Conservation (phyloP, 495 filamentous ascomycete species). For the Tirmania nivea region DNA sequence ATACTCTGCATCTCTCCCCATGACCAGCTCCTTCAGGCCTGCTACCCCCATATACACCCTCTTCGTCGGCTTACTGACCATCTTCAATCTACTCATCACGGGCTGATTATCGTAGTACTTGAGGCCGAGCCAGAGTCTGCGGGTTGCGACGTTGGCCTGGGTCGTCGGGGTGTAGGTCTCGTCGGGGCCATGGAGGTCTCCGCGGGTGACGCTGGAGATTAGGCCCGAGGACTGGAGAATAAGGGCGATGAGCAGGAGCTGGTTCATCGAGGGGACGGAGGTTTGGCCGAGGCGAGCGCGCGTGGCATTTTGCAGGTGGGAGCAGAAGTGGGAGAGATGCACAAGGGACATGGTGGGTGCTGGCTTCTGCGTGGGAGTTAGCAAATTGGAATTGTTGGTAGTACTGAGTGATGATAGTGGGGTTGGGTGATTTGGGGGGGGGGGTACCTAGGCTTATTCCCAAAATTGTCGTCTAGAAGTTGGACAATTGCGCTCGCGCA, state of each 20-base stretch:
- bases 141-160: slow-evolving; percentile 49
- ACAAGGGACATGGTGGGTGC: slow-evolving; percentile 56
- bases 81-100: slow-evolving; percentile 45
- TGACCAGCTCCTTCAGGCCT: slow-evolving; percentile 38
- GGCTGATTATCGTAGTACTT: slow-evolving; percentile 86
- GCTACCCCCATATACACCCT: slow-evolving; percentile 39
- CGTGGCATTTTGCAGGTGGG: slow-evolving; percentile 84
- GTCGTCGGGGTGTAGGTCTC: slow-evolving; percentile 38
- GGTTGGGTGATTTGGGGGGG: background rate
- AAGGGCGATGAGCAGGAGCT: slow-evolving; percentile 54
- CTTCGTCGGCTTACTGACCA: slow-evolving; percentile 60
- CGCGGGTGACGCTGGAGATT: slow-evolving; percentile 61
- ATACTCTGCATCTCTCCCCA: slow-evolving; percentile 40
- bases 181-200: slow-evolving; percentile 29
- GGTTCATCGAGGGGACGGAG: slow-evolving; percentile 59
- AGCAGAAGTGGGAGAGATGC: slow-evolving; percentile 59
- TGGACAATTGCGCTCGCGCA: no score
- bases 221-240: slow-evolving; percentile 66
- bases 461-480: no score
- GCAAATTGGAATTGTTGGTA: background rate
- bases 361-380: slow-evolving; percentile 1
- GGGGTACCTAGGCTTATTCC: background rate
- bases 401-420: background rate
- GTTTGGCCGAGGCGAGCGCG: slow-evolving; percentile 71
- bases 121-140: slow-evolving; percentile 74